phyloP scores from a whole-genome alignment of 352 stramenopile species.

The Stephanocyclus meneghinianus region DNA sequence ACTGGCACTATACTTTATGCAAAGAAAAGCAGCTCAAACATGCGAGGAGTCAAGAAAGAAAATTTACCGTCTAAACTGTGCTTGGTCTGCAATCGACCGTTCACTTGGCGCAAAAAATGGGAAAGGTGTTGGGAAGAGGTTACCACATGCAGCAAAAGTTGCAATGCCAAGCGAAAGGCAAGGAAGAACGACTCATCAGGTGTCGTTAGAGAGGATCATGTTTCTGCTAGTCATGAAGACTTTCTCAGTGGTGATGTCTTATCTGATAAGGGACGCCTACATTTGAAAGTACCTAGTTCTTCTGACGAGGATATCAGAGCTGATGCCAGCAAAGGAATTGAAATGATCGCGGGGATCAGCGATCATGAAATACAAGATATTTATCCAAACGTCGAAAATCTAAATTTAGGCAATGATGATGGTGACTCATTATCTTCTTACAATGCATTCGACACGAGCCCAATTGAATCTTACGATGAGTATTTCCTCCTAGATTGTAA shows the following conservation, averaged over 20 bases:
- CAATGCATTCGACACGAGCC: neutral
- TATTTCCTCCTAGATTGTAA: slow-evolving; percentile 19
- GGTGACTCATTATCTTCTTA: slow-evolving; percentile 9
- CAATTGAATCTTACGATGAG: neutral
- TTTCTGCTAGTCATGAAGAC: neutral
- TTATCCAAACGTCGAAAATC: neutral
- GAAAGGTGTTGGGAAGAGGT: slow-evolving; percentile 76
- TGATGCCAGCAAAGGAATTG: too few species aligned
- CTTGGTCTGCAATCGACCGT: slow-evolving; percentile 70
- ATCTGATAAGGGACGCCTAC: too few species aligned
- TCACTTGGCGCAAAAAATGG: slow-evolving; percentile 83
- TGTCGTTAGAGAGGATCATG: neutral
- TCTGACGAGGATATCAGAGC: too few species aligned
- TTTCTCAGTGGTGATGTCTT: too few species aligned
- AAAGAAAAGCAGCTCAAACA: slow-evolving; percentile 1
- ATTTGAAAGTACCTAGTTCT: too few species aligned
- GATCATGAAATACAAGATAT: neutral
- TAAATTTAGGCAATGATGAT: slow-evolving; percentile 3
- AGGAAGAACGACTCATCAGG: neutral
- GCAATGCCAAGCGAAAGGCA: slow-evolving; percentile 62
- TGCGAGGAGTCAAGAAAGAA: slow-evolving; percentile 51
- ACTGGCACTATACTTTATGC: neutral
- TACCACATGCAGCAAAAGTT: slow-evolving; percentile 74
- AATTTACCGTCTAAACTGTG: slow-evolving; percentile 74
- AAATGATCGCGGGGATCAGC: neutral